Evolutionary conservation across 2,329 filamentous ascomycete genomes (phyloP).

Genomic region (Hymenoscyphus scutula): DNA sequence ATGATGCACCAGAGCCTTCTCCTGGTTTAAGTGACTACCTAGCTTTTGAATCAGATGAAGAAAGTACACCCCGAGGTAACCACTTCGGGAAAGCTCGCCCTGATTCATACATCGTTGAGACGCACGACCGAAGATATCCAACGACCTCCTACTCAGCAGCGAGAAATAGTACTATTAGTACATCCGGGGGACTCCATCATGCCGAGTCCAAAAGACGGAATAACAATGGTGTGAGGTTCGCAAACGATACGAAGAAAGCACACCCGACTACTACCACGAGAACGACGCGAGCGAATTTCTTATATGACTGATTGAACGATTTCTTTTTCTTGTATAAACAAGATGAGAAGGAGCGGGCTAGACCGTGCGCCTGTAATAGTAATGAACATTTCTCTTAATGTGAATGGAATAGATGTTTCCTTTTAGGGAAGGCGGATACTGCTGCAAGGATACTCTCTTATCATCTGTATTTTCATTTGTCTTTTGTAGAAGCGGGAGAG

Average conservation of each 20-base stretch:
- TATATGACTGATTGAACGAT: background rate
- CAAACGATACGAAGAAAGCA: background rate
- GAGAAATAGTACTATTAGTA: slow-evolving; percentile 6
- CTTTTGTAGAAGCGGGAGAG: background rate
- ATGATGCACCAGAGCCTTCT: slow-evolving; percentile 32
- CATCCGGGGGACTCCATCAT: background rate
- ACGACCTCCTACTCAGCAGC: background rate
- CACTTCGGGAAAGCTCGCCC: slow-evolving; percentile 9
- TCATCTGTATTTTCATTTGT: background rate
- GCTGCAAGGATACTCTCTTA: too few relatives aligned
- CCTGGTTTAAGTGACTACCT: slow-evolving; percentile 34
- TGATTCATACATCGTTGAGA: slow-evolving; percentile 6
- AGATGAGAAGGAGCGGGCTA: background rate
- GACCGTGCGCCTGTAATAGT: background rate
- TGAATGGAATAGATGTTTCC: background rate
- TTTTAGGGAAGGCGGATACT: background rate
- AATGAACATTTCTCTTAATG: background rate
- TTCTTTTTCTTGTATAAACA: background rate
- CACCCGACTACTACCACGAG: background rate
- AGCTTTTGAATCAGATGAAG: slow-evolving; percentile 31
- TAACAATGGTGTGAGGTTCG: slow-evolving; percentile 4
- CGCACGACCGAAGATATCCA: background rate
- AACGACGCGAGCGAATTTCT: background rate
- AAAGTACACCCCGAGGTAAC: slow-evolving; percentile 29
- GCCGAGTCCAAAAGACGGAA: slow-evolving; percentile 2